Percentiles rank a stretch among this genome's conserved stretches.
These are phyloP conservation scores for Pelargonium australe DNA, from an alignment of 441 rosid species.

Conservation along the genomic window DNA sequence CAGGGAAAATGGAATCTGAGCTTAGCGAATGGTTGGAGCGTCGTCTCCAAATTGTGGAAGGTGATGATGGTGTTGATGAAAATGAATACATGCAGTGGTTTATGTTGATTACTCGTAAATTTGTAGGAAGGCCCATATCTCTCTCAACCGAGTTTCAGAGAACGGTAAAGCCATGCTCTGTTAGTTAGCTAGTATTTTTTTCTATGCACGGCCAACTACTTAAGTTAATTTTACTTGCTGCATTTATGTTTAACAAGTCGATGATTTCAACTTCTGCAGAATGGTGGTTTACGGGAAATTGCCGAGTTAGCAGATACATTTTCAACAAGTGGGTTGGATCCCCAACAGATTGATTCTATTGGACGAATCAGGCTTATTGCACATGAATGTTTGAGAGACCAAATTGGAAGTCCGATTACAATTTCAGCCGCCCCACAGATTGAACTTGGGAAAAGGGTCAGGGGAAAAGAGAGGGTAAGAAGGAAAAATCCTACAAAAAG, in stretches of 20 bases:
- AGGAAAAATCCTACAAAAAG: slow-evolving; percentile 27
- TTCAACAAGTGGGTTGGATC: slow-evolving; percentile 66
- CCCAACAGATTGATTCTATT: background rate
- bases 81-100: slow-evolving; percentile 80
- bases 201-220: background rate
- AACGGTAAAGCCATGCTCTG: slow-evolving; percentile 21
- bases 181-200: background rate
- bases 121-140: slow-evolving; percentile 91
- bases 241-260: background rate
- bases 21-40: slow-evolving; percentile 83
- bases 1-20: slow-evolving; percentile 85
- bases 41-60: slow-evolving; percentile 48
- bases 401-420: slow-evolving; percentile 4
- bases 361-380: slow-evolving; percentile 3
- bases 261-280: slow-evolving; percentile 26
- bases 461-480: slow-evolving; percentile 31
- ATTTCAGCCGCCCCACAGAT: slow-evolving; percentile 12
- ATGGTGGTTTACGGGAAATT: slow-evolving; percentile 73
- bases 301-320: slow-evolving; percentile 73
- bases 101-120: slow-evolving; percentile 66
- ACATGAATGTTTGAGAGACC: slow-evolving; percentile 5
- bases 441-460: slow-evolving; percentile 27
- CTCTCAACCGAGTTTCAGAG: slow-evolving; percentile 95
- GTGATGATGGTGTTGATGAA: slow-evolving; percentile 63
- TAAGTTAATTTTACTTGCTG: background rate